A percentile compares a stretch with the other conserved stretches of the same genome.
phyloP scores from a whole-genome alignment of 352 stramenopile genomes.

The Phytophthora pseudosyringae region DNA sequence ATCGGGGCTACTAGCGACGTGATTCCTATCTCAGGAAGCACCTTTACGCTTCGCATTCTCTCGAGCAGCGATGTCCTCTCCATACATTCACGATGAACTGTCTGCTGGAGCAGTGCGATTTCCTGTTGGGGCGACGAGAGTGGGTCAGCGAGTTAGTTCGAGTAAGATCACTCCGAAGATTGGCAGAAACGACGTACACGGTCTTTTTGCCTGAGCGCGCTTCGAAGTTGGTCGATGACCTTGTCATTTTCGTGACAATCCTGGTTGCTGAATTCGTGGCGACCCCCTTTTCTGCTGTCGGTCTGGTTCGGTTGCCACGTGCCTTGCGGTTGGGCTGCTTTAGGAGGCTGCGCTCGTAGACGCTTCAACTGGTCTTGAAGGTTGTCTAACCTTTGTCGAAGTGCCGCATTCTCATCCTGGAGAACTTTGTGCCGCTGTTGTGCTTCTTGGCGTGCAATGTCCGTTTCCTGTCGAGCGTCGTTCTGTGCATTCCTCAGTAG shows the following conservation, averaged over 20 bases:
- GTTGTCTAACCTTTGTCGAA: slow-evolving; percentile 38
- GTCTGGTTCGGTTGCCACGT: slow-evolving; percentile 15
- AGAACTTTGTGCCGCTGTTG: slow-evolving; percentile 22
- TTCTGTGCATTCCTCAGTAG: slow-evolving; percentile 21
- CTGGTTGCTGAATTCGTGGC: slow-evolving; percentile 44
- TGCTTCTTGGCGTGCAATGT: slow-evolving; percentile 20
- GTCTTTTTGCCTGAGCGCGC: slow-evolving; percentile 60
- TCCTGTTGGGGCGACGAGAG: slow-evolving; percentile 45
- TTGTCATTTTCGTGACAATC: slow-evolving; percentile 52
- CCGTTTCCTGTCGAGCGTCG: slow-evolving; percentile 23
- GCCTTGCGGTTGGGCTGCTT: slow-evolving; percentile 12
- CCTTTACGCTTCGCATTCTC: slow-evolving; percentile 70
- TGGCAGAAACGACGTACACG: slow-evolving; percentile 30
- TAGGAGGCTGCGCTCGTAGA: slow-evolving; percentile 4
- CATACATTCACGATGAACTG: slow-evolving; percentile 83
- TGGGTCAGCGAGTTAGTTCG: neutral
- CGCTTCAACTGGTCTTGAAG: slow-evolving; percentile 37
- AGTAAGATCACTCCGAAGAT: neutral
- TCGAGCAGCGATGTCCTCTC: slow-evolving; percentile 82
- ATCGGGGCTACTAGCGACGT: neutral
- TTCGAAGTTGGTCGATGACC: slow-evolving; percentile 47
- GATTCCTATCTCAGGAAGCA: slow-evolving; percentile 58
- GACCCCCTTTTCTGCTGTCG: neutral
- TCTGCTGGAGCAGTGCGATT: slow-evolving; percentile 78
- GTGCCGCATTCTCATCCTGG: slow-evolving; percentile 17